A percentile compares a stretch with the other conserved stretches of the same genome.
Conservation (phyloP, 2,329 filamentous ascomycete species). For the Geoglossum cookeanum region DNA sequence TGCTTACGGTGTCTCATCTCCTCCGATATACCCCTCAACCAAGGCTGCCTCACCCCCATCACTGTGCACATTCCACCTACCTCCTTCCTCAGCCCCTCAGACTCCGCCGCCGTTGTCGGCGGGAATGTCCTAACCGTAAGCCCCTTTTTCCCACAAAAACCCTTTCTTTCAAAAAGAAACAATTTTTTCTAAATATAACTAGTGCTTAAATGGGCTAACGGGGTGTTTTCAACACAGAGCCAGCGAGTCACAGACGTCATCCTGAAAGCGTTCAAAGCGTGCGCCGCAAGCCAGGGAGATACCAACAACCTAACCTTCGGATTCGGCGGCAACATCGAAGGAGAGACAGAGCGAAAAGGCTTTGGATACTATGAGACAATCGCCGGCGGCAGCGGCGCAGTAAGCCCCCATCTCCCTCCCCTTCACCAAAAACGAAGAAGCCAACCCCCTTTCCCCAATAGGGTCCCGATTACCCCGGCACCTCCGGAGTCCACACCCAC, state of each 20-base stretch:
- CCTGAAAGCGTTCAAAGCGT: constrained; percentile 59
- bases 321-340: constrained; percentile 47
- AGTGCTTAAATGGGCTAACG: background rate
- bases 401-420: background rate
- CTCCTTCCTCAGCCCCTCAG: constrained; percentile 55
- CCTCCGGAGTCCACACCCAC: constrained; percentile 60
- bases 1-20: constrained; percentile 63
- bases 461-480: constrained; percentile 52
- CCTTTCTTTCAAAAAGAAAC: background rate
- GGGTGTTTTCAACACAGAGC: constrained; percentile 18
- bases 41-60: constrained; percentile 64
- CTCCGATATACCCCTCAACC: constrained; percentile 70
- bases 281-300: constrained; percentile 61
- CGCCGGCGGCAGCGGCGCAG: constrained; percentile 53
- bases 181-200: too few species aligned
- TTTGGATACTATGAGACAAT: constrained; percentile 85
- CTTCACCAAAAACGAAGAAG: background rate
- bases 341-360: constrained; percentile 43
- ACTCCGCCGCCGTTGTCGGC: constrained; percentile 62
- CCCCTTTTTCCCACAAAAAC: too few species aligned
- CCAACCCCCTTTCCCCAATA: background rate
- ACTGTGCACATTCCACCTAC: constrained; percentile 52
- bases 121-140: constrained; percentile 56
- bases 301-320: constrained; percentile 77
- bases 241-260: constrained; percentile 74